Base-by-base conservation (phyloP, 371 early-diverging fungal genomes). In the Zychaea mexicana region DNA sequence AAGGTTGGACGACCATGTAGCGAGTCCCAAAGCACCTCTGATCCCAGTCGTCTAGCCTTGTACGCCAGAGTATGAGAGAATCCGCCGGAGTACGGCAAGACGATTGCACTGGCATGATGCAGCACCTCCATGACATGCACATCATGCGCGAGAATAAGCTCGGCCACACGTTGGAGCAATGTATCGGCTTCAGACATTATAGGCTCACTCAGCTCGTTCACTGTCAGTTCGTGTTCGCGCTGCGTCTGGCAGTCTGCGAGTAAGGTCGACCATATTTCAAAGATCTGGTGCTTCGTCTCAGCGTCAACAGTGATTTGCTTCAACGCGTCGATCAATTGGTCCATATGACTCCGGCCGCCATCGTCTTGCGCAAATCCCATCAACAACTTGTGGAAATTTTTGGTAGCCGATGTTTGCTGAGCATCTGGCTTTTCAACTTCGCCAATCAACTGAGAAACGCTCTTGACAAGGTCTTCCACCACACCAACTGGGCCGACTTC, bases 61-160 rank as follows among this genome's bases (percentile, higher is more conserved):
- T 57, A 17, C 1, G 47, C 46, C 15, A 64, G 22, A n/a, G 21
- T 27, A 12, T 42, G 57, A 5, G 64, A 57, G n/a, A 57, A 57
- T 27, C 64, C 64, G 26, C 57, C 64, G 12, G 56, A 57, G 32
- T 47, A 57, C 2, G 64, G 64, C 30, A 42, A 8, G 17, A 56
- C 27, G 28, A 52, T 42, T 0, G 39, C 27, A 21, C 39, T 17
- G 17, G 39, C 59, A 45, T 36, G 22, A 13, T 58, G 15, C 8
- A 58, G 24, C 1, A 39, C 59, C 10, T 30, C 17, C 27, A 24
- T 28, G 26, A 46, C 28, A 22, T 2, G 0, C 28, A 45, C 28
- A 17, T 19, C 27, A 15, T 58, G 36, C 3, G 10, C 8, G 21
- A 22, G 26, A 3, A 58, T 58, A 22, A 55, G 9, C 19, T 33